Evolutionary conservation across 2,329 filamentous ascomycete genomes (phyloP).

Genomic region (Diplodia corticola): DNA sequence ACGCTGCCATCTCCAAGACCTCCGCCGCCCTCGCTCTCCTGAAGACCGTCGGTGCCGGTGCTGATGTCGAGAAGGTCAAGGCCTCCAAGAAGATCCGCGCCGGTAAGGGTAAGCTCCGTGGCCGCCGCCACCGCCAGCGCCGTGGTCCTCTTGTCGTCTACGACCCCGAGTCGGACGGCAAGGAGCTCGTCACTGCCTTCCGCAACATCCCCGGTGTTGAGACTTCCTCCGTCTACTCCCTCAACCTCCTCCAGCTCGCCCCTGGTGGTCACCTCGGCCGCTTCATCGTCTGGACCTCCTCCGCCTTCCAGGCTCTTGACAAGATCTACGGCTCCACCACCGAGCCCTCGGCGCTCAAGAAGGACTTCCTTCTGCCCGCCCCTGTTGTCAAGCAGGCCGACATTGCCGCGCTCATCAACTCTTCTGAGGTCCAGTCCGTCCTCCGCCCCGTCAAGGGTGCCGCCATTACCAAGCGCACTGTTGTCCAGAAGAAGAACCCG

Average conservation of each 20-base stretch:
- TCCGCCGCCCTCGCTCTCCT: constrained; percentile 82
- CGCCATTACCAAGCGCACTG: constrained; percentile 81
- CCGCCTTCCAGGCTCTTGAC: constrained; percentile 95
- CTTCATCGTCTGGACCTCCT: constrained; percentile 98
- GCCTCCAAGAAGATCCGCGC: constrained; percentile 94
- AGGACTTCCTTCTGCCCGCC: constrained; percentile 95
- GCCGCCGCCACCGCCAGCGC: constrained; percentile 94
- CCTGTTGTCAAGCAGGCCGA: constrained; percentile 94
- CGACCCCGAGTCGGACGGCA: constrained; percentile 92
- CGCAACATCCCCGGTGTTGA: constrained; percentile 99
- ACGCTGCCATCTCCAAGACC: constrained; percentile 81
- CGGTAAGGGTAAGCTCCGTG: constrained; percentile 98
- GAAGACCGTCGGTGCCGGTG: constrained; percentile 84
- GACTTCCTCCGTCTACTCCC: constrained; percentile 87
- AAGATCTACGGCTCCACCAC: constrained; percentile 95
- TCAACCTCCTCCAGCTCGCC: constrained; percentile 99
- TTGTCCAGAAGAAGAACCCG: constrained; percentile 99
- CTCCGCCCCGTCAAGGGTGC: constrained; percentile 89
- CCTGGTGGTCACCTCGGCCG: constrained; percentile 98
- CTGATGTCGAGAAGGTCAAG: constrained; percentile 94
- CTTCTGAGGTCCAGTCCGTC: constrained; percentile 95
- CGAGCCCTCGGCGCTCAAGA: constrained; percentile 88
- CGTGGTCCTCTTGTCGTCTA: constrained; percentile 98
- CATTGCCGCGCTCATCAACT: constrained; percentile 98
- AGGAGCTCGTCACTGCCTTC: constrained; percentile 90